phyloP scores from a whole-genome alignment of 2,329 filamentous ascomycete genomes.

The Neonectria sp. region DNA sequence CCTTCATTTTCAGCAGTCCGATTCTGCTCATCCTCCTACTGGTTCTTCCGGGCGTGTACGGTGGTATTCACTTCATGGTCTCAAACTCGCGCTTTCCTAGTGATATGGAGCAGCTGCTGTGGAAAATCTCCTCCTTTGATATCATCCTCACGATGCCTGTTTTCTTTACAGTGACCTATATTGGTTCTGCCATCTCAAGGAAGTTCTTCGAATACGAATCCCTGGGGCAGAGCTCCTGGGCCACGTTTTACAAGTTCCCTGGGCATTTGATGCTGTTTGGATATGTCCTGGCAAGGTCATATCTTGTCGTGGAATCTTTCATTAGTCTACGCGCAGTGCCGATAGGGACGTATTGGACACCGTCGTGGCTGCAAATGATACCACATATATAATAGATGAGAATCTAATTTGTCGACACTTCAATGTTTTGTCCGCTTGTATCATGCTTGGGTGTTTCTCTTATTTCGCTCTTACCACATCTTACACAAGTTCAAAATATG shows the following conservation, averaged over 20 bases:
- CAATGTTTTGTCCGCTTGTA: too few relatives aligned
- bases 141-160: slow-evolving; percentile 16
- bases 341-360: slow-evolving; percentile 24
- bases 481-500: too few relatives aligned
- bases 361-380: slow-evolving; percentile 22
- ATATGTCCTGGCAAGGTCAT: slow-evolving; percentile 18
- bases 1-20: slow-evolving; percentile 24
- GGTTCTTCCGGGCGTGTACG: slow-evolving; percentile 19
- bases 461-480: too few relatives aligned
- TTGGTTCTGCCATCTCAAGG: slow-evolving; percentile 2
- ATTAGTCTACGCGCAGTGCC: slow-evolving; percentile 12
- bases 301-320: slow-evolving; percentile 24
- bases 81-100: slow-evolving; percentile 15
- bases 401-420: too few relatives aligned
- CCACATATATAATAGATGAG: slow-evolving; percentile 18
- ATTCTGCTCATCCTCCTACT: slow-evolving; percentile 19
- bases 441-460: too few relatives aligned
- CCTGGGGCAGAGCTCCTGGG: slow-evolving; percentile 13
- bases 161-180: slow-evolving; percentile 15
- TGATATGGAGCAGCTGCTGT: slow-evolving; percentile 5
- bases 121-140: slow-evolving; percentile 22
- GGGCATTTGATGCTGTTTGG: slow-evolving; percentile 20
- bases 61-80: slow-evolving; percentile 19
- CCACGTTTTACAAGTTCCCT: slow-evolving; percentile 18
- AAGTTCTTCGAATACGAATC: slow-evolving; percentile 23